Conservation (phyloP, 2,329 filamentous ascomycete genomes). For the Phoma sp. region DNA sequence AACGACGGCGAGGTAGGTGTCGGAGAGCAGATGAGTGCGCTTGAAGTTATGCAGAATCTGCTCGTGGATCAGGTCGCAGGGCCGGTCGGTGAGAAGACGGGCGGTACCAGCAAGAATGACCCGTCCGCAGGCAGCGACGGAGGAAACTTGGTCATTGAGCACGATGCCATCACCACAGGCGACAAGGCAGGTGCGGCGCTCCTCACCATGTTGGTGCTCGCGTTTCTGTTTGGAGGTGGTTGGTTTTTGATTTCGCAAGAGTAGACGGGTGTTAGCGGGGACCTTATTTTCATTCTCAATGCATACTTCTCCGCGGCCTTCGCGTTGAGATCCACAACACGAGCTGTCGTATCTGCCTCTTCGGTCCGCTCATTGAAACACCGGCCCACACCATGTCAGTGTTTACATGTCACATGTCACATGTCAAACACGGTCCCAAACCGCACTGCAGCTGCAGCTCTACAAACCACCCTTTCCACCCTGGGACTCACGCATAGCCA, state of each 20-base stretch:
- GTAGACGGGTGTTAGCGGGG: slow-evolving; percentile 4
- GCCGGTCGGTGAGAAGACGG: slow-evolving; percentile 57
- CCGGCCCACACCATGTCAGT: no score
- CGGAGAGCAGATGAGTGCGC: slow-evolving; percentile 65
- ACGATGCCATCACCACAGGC: slow-evolving; percentile 58
- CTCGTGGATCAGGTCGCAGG: slow-evolving; percentile 42
- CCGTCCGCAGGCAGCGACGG: slow-evolving; percentile 46
- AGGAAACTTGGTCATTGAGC: slow-evolving; percentile 32
- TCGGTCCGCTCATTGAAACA: no score
- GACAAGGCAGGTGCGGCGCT: slow-evolving; percentile 74
- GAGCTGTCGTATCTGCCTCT: background rate
- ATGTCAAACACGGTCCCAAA: background rate
- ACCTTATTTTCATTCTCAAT: background rate
- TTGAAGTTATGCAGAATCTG: slow-evolving; percentile 62
- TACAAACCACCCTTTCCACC: background rate
- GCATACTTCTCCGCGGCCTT: background rate
- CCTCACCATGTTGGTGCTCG: slow-evolving; percentile 64
- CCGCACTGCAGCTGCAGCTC: background rate
- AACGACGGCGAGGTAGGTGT: slow-evolving; percentile 61
- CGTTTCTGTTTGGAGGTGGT: slow-evolving; percentile 61
- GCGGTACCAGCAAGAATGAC: slow-evolving; percentile 60
- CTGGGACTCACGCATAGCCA: background rate
- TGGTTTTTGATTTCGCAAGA: slow-evolving; percentile 56
- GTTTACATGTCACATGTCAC: background rate
- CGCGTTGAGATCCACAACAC: background rate